Evolutionary conservation across 805 yeast genomes (phyloP).

Genomic region (Candida tallmaniae): DNA sequence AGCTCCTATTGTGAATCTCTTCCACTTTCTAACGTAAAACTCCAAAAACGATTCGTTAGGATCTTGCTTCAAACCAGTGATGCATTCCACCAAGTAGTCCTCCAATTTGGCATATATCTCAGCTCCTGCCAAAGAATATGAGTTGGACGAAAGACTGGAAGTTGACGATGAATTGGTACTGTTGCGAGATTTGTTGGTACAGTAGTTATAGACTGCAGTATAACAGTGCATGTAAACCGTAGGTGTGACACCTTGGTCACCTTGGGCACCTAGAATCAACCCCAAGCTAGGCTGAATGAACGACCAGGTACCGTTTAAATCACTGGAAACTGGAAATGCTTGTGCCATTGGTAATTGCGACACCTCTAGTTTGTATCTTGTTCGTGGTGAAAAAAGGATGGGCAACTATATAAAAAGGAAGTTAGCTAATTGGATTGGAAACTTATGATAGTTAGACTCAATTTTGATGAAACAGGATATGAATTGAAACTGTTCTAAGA

Average conservation of each 20-base stretch:
- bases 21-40: constrained; percentile 86
- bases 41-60: constrained; percentile 67
- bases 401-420: too few relatives aligned
- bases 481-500: too few relatives aligned
- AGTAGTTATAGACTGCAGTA: constrained; percentile 88
- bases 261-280: constrained; percentile 65
- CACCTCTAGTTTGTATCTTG: too few relatives aligned
- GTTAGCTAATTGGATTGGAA: too few relatives aligned
- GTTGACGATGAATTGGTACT: constrained; percentile 11
- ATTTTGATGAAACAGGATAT: too few relatives aligned
- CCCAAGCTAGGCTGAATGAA: constrained; percentile 74
- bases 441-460: too few relatives aligned
- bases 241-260: constrained; percentile 59
- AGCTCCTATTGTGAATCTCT: constrained; percentile 85
- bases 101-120: constrained; percentile 77
- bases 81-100: constrained; percentile 59
- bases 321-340: constrained; percentile 52
- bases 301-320: constrained; percentile 67
- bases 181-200: constrained; percentile 69
- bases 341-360: too few relatives aligned
- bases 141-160: constrained; percentile 15
- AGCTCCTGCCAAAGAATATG: constrained; percentile 71
- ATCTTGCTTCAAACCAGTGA: constrained; percentile 44
- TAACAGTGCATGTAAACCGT: constrained; percentile 84
- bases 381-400: too few relatives aligned